Evolutionary conservation across 116 monocot genomes (phyloP), one percentile per base, ranked within the genome.

Genomic region (Thalassia testudinum): DNA sequence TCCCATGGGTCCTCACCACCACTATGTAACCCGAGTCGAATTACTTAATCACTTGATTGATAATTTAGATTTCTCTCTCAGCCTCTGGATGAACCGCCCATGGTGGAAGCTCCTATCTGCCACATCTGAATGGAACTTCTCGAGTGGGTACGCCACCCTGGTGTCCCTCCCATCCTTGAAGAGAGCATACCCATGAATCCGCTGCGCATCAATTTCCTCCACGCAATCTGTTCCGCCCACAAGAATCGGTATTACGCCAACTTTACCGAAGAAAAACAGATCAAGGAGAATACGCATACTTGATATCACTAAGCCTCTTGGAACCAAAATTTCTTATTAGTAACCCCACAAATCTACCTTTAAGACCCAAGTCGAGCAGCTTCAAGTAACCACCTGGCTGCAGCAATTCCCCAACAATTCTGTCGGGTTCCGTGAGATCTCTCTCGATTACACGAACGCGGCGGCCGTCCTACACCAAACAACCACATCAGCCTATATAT

Each of bases 341-440:
- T n/a, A n/a, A n/a, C n/a, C n/a, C n/a, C 21, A 5, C 5, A 45
- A 37, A 19, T 68, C 69, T 59, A 97, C 97, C 97, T 58, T 89
- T 74, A 53, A 97, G 85, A 18, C 79, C 89, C 37, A 97, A 61
- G 67, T 97, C 97, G 49, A 97, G 49, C 44, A 97, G 57, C 64
- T 85, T 89, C 12, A 97, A 61, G 43, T 89, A 97, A 13, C 97
- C 97, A 37, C 97, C 85, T 43, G 97, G 97, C 56, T 89, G 97
- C 44, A 97, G 54, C 38, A 82, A 63, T 61, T 97, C 89, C 42
- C 97, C 97, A 44, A 97, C 97, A 52, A 97, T 97, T 63, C 89
- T 75, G 58, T 97, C 85, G 26, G 97, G 97, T 59, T 85, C 85
- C 16, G 73, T 68, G 60, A 97, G 70, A 68, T 97, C 97, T 64